Evolutionary conservation across 1,284 basidiomycete genomes (phyloP), one percentile per base, ranked within the genome.

Genomic region (Polyporus tsugae): DNA sequence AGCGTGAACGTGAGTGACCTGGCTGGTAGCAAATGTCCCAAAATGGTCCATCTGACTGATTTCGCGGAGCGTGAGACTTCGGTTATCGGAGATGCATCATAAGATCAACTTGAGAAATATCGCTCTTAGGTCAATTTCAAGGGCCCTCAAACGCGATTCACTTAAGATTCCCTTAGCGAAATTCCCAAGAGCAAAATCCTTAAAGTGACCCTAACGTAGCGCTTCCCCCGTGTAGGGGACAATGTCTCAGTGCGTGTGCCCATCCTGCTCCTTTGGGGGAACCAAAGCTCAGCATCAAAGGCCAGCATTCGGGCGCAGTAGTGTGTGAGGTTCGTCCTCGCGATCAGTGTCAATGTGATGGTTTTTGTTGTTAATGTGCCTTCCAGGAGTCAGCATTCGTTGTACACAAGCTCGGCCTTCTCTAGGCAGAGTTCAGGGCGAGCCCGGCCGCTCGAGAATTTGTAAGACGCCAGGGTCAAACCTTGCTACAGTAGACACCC

Each of bases 201-300:
- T n/a, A n/a, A n/a, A n/a, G n/a, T n/a, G n/a, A n/a, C n/a, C n/a
- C n/a, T n/a, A n/a, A n/a, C n/a, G n/a, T n/a, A n/a, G n/a, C n/a
- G n/a, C n/a, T n/a, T n/a, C n/a, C n/a, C n/a, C n/a, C n/a, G n/a
- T n/a, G n/a, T 9, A 46, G 64, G 35, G 63, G 52, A 72, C 67
- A 69, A 69, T 69, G 64, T 66, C 61, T 38, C 38, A n/a, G 19
- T 25, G 57, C 53, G 66, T 64, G 70, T 65, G 65, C 49, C 55
- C 61, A 29, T 42, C 6, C 33, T 29, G 25, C 62, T 58, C 15
- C 9, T 66, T 67, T 53, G 64, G 70, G 65, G 63, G 41, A 17
- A 66, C 59, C 68, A 72, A 67, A 72, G 68, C 53, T 52, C 66
- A 62, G 66, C 66, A 42, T 22, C 58, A 64, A 57, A 55, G 53